These are phyloP conservation scores for Euphorbia pulcherrima DNA, from an alignment of 345 rosid genomes.

Conservation along the genomic window DNA sequence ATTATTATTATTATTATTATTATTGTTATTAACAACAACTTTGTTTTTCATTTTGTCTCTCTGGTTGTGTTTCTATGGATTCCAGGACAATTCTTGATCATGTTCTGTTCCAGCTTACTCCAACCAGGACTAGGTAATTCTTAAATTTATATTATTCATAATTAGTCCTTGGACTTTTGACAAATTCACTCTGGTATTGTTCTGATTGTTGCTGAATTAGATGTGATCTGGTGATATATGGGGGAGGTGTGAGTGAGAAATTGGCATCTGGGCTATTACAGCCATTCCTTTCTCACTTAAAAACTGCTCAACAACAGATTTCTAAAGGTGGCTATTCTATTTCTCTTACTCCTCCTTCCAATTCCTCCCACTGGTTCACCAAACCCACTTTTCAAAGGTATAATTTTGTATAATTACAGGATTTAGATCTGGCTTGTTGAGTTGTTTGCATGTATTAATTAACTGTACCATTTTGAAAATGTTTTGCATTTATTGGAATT, in stretches of 20 bases:
- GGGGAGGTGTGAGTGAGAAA: slow-evolving; percentile 72
- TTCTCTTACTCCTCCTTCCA: slow-evolving; percentile 50
- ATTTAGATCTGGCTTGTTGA: background rate
- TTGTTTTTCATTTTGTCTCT: too few relatives aligned
- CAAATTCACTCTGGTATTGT: too few relatives aligned
- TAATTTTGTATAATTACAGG: slow-evolving; percentile 18
- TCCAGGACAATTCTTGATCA: slow-evolving; percentile 71
- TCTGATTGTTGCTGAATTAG: slow-evolving; percentile 34
- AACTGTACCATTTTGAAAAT: background rate
- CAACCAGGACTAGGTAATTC: slow-evolving; percentile 89
- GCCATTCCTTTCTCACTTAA: slow-evolving; percentile 79
- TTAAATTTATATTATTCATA: too few relatives aligned
- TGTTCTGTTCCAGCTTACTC: slow-evolving; percentile 92
- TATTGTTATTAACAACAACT: too few relatives aligned
- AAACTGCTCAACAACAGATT: slow-evolving; percentile 77
- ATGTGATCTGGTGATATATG: slow-evolving; percentile 81
- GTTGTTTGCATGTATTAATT: background rate
- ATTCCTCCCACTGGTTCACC: slow-evolving; percentile 70
- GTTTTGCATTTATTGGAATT: background rate
- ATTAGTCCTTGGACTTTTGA: too few relatives aligned
- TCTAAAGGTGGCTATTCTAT: slow-evolving; percentile 89
- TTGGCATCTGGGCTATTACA: slow-evolving; percentile 80
- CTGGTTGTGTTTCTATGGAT: slow-evolving; percentile 50
- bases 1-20: too few relatives aligned
- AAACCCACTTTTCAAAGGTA: slow-evolving; percentile 90